These are phyloP conservation scores for Kazachstania kunashirensis DNA, from an alignment of 805 yeast species.

Conservation along the genomic window DNA sequence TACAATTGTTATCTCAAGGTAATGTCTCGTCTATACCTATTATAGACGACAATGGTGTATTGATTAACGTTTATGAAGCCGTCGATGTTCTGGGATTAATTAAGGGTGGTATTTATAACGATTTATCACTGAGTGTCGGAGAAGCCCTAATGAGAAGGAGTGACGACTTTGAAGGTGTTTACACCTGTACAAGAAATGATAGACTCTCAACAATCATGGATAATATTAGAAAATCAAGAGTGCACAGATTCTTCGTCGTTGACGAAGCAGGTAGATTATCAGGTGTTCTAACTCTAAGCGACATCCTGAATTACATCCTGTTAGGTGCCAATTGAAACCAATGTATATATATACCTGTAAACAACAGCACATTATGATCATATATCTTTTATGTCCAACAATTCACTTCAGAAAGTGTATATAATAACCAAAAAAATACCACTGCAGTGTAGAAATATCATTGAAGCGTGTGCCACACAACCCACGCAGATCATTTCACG, in stretches of 20 bases:
- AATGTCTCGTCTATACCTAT: constrained; percentile 93
- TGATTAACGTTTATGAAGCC: constrained; percentile 89
- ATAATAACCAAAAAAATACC: no score
- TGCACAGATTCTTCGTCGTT: constrained; percentile 87
- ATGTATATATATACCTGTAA: no score
- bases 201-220: constrained; percentile 83
- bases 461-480: no score
- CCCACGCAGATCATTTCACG: no score
- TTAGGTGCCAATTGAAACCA: constrained; percentile 48
- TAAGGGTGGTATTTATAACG: constrained; percentile 90
- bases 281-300: constrained; percentile 86
- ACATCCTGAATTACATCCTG: constrained; percentile 74
- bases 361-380: no score
- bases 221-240: constrained; percentile 80
- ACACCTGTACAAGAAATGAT: constrained; percentile 85
- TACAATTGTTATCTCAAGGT: constrained; percentile 63
- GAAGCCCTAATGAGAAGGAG: constrained; percentile 84
- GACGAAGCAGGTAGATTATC: constrained; percentile 68
- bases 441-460: no score
- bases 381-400: no score
- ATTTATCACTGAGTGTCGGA: constrained; percentile 83
- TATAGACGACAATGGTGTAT: constrained; percentile 54
- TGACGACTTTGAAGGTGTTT: constrained; percentile 95
- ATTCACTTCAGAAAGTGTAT: no score
- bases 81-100: constrained; percentile 88